Percentiles rank a stretch among this genome's conserved stretches.
Conservation (phyloP, 2,329 filamentous ascomycete genomes). For the Neurospora sp. region DNA sequence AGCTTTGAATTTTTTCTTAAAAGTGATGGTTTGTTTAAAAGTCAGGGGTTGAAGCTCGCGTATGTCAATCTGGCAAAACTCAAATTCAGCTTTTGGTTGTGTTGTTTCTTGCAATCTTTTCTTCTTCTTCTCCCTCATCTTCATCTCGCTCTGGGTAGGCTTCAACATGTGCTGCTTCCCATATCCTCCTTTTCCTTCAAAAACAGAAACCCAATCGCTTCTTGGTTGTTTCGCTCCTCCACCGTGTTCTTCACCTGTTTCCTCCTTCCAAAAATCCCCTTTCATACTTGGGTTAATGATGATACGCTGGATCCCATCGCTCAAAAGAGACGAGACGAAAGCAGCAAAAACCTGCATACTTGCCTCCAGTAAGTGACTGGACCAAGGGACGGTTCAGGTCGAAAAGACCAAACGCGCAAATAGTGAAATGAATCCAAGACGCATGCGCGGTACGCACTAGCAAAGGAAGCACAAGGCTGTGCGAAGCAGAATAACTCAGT, state of each 20-base stretch:
- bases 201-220: background rate
- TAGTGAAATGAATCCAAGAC: background rate
- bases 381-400: background rate
- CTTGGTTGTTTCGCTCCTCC: background rate
- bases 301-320: background rate
- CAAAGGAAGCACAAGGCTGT: background rate
- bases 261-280: background rate
- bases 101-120: background rate
- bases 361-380: background rate
- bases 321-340: background rate
- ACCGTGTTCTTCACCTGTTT: background rate
- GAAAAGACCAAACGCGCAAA: background rate
- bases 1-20: background rate
- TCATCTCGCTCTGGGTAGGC: slow-evolving; percentile 2
- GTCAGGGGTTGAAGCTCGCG: background rate
- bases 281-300: background rate
- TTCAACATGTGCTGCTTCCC: background rate
- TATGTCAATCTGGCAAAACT: background rate
- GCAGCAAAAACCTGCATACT: background rate
- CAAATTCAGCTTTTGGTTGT: background rate
- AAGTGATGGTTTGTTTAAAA: background rate
- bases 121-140: slow-evolving; percentile 1
- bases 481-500: background rate
- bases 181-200: background rate
- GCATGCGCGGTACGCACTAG: background rate